Evolutionary conservation across 306 rosid genomes (phyloP).

Genomic region (Cucurbita moschata): DNA sequence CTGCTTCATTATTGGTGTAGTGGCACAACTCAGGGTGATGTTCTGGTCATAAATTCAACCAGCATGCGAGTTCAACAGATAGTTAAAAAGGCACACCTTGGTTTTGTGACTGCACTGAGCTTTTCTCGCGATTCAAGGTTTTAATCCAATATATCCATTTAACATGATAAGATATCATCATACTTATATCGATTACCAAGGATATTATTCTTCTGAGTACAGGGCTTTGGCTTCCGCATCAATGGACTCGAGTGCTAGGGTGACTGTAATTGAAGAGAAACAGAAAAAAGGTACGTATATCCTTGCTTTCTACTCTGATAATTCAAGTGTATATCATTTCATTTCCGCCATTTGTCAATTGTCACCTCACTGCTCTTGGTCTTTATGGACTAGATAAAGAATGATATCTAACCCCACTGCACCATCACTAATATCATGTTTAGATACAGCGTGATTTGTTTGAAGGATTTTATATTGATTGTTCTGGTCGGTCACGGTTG

Average conservation of each 20-base stretch:
- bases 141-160: conserved; percentile 1
- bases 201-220: conserved; percentile 12
- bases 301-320: conserved; percentile 5
- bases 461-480: neutral
- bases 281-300: conserved; percentile 39
- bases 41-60: conserved; percentile 47
- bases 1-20: conserved; percentile 36
- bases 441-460: neutral
- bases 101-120: conserved; percentile 73
- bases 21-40: conserved; percentile 74
- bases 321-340: neutral
- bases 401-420: neutral
- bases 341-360: neutral
- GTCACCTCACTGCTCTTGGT: neutral
- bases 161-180: neutral
- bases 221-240: conserved; percentile 85
- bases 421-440: neutral
- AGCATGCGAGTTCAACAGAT: conserved; percentile 41
- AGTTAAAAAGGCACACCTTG: conserved; percentile 65
- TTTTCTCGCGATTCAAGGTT: conserved; percentile 86
- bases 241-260: conserved; percentile 75
- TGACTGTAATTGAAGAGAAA: conserved; percentile 45
- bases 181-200: conserved; percentile 8
- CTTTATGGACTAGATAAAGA: neutral
- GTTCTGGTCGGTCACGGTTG: too few species aligned